These are phyloP conservation scores for Chiua sp. DNA, from an alignment of 1,284 basidiomycete genomes.

Conservation along the genomic window DNA sequence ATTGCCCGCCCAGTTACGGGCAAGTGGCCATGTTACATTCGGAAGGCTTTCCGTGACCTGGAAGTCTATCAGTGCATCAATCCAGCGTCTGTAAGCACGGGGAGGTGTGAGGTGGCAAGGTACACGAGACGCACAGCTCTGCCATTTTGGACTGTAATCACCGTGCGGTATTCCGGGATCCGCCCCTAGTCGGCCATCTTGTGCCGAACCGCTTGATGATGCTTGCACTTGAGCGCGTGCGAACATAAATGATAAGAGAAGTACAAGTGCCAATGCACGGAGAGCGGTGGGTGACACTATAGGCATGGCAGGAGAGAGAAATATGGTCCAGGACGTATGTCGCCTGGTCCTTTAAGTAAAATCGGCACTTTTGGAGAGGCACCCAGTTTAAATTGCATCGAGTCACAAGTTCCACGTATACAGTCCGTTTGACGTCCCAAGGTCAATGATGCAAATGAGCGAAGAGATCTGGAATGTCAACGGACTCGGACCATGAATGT, in stretches of 20 bases:
- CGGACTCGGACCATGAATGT: too few relatives aligned
- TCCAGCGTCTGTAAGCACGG: too few relatives aligned
- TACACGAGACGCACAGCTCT: conserved; percentile 52
- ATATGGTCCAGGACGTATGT: neutral
- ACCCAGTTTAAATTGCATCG: too few relatives aligned
- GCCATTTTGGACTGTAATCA: conserved; percentile 64
- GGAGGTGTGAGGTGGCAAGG: conserved; percentile 44
- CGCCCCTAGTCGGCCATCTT: conserved; percentile 29
- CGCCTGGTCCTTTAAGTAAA: neutral
- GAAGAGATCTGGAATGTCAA: too few relatives aligned
- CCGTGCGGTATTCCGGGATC: conserved; percentile 41
- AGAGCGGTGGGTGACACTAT: conserved; percentile 3
- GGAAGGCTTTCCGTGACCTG: conserved; percentile 62
- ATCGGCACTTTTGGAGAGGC: neutral
- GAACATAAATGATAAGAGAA: neutral
- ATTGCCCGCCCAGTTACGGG: conserved; percentile 69
- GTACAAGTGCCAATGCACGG: neutral
- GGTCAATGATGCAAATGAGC: too few relatives aligned
- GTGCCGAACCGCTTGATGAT: neutral
- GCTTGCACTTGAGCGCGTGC: conserved; percentile 16
- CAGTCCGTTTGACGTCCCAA: too few relatives aligned
- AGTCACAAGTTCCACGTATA: too few relatives aligned
- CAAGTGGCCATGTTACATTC: conserved; percentile 63
- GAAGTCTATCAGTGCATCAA: conserved; percentile 47
- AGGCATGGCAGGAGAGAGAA: conserved; percentile 7